Conservation (phyloP, 2,329 filamentous ascomycete genomes). For the Talaromyces sp. region DNA sequence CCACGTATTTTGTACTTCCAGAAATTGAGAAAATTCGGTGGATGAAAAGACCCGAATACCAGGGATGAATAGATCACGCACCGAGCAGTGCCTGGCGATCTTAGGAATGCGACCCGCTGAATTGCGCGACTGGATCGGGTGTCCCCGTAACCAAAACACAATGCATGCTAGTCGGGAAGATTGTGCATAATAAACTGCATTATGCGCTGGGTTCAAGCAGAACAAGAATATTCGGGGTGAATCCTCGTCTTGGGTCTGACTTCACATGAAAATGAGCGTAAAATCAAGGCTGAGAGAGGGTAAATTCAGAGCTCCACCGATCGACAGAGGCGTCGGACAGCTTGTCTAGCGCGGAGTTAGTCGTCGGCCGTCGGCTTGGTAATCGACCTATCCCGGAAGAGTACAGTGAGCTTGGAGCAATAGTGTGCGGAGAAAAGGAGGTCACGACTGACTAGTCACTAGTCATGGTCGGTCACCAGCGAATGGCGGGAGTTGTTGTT, state of each 20-base stretch:
- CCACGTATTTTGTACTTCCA: not conserved
- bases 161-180: not conserved
- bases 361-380: not conserved
- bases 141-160: not conserved
- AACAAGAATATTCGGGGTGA: not conserved
- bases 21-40: too few relatives aligned
- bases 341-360: constrained; percentile 3
- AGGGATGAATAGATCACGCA: not conserved
- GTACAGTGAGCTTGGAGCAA: not conserved
- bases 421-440: not conserved
- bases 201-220: not conserved
- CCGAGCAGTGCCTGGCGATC: constrained; percentile 7
- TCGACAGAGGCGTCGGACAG: constrained; percentile 11
- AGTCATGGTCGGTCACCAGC: not conserved
- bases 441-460: not conserved
- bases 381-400: not conserved
- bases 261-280: not conserved
- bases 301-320: not conserved
- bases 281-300: not conserved
- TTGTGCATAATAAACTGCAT: not conserved
- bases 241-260: not conserved
- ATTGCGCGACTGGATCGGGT: not conserved
- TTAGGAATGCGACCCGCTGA: not conserved
- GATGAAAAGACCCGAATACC: not conserved
- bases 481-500: not conserved